Conservation (phyloP, 164 flowering plant genomes). For the Malania oleifera region DNA sequence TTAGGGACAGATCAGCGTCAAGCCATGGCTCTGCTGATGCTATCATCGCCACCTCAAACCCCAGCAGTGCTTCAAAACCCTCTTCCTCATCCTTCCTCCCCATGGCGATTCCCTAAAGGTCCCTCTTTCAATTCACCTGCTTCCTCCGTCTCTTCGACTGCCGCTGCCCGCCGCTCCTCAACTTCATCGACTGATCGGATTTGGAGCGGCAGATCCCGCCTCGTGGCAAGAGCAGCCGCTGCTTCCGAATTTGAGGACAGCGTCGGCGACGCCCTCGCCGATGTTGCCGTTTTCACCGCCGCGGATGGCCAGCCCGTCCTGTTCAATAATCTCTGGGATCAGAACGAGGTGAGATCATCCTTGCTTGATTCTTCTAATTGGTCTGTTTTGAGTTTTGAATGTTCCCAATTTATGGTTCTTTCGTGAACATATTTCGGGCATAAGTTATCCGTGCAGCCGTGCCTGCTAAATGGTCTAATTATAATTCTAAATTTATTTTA, state of each 20-base stretch:
- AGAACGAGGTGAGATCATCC: constrained; percentile 45
- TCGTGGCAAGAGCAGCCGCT: constrained; percentile 23
- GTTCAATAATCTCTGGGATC: constrained; percentile 81
- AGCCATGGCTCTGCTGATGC: background rate
- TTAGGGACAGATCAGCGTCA: no score
- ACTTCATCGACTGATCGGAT: background rate
- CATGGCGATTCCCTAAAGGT: background rate
- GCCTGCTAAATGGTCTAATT: no score
- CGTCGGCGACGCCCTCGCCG: constrained; percentile 35
- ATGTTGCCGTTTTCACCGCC: constrained; percentile 62
- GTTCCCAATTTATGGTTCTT: no score
- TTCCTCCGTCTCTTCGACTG: no score
- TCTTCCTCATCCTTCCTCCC: background rate
- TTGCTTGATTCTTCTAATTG: background rate
- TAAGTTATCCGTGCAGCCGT: no score
- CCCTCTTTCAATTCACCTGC: background rate
- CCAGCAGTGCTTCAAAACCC: no score
- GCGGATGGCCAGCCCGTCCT: constrained; percentile 51
- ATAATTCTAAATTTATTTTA: no score
- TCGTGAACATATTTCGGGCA: no score
- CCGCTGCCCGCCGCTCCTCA: constrained; percentile 1
- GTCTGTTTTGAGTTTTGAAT: no score
- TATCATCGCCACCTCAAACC: background rate
- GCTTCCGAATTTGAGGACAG: constrained; percentile 11
- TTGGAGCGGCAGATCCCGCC: background rate